Evolutionary conservation across 2,329 filamentous ascomycete species (phyloP).

Genomic region (Fusarium odoratissimum): DNA sequence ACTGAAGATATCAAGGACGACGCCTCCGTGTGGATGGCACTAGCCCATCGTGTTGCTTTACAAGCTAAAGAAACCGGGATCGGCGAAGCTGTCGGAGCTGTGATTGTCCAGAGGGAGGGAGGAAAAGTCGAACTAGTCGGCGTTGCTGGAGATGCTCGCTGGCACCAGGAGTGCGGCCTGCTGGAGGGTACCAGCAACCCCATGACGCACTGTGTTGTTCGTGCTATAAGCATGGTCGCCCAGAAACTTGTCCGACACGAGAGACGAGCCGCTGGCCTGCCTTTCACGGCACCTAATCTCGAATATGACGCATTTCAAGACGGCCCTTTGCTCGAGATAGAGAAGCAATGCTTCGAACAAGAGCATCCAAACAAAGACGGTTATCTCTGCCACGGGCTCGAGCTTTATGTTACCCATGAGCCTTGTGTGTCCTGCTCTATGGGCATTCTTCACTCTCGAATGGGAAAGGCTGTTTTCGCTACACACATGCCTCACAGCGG

Average conservation of each 20-base stretch:
- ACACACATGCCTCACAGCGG: conserved; percentile 83
- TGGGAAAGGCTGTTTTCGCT: conserved; percentile 85
- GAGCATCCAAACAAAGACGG: conserved; percentile 78
- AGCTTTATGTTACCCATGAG: conserved; percentile 95
- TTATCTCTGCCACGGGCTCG: conserved; percentile 93
- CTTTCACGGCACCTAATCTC: conserved; percentile 54
- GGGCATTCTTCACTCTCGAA: conserved; percentile 93
- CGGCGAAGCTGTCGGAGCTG: conserved; percentile 78
- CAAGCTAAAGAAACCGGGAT: conserved; percentile 68
- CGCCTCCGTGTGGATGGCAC: conserved; percentile 72
- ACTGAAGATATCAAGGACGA: conserved; percentile 75
- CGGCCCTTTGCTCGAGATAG: conserved; percentile 74
- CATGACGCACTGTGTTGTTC: conserved; percentile 81
- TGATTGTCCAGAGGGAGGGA: conserved; percentile 75
- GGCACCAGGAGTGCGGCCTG: conserved; percentile 64
- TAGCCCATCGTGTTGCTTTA: conserved; percentile 73
- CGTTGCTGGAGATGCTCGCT: conserved; percentile 81
- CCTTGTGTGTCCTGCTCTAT: conserved; percentile 97
- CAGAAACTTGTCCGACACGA: conserved; percentile 71
- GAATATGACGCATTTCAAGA: conserved; percentile 75
- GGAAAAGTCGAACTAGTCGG: conserved; percentile 70
- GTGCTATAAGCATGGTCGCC: conserved; percentile 86
- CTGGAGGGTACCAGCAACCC: conserved; percentile 71
- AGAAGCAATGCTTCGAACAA: conserved; percentile 70
- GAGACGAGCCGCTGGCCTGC: conserved; percentile 53